Evolutionary conservation across 1,284 basidiomycete genomes (phyloP).

Genomic region (Ceratobasidium sp.): DNA sequence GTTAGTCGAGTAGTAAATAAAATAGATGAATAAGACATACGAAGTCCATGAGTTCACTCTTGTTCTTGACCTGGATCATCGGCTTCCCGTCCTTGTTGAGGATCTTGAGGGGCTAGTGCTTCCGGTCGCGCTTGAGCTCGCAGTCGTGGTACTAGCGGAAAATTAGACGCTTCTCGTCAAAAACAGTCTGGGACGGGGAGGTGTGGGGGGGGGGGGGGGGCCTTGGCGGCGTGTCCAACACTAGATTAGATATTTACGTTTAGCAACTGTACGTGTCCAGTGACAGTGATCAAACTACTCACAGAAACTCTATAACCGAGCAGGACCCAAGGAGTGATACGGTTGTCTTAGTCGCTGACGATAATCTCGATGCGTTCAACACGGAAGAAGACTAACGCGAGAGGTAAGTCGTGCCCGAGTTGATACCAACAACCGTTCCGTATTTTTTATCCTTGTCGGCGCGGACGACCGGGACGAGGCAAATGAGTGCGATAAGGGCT

Average conservation of each 20-base stretch:
- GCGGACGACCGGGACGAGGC: conserved; percentile 40
- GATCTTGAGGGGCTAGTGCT: conserved; percentile 81
- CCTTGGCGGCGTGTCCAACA: conserved; percentile 84
- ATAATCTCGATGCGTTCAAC: conserved; percentile 96
- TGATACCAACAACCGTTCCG: conserved; percentile 96
- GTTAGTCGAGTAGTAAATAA: no score
- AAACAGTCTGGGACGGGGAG: no score
- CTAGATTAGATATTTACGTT: not conserved
- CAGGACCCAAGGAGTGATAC: conserved; percentile 95
- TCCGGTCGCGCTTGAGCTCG: conserved; percentile 85
- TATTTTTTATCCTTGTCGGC: conserved; percentile 70
- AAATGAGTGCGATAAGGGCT: conserved; percentile 43
- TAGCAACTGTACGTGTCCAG: not conserved
- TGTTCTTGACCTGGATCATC: conserved; percentile 70
- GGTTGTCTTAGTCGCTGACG: conserved; percentile 97
- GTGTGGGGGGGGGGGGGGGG: conserved; percentile 57
- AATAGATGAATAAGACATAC: no score
- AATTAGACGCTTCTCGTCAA: conserved; percentile 81
- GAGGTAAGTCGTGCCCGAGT: conserved; percentile 71
- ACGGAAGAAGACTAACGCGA: conserved; percentile 77
- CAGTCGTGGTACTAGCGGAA: conserved; percentile 86
- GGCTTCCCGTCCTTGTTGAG: conserved; percentile 71
- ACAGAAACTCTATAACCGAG: conserved; percentile 93
- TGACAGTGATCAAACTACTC: conserved; percentile 54
- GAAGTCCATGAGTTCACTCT: conserved; percentile 84